Evolutionary conservation across 106 monocot genomes (phyloP), one percentile per base, ranked within the genome.

Genomic region (Platanthera zijinensis): DNA sequence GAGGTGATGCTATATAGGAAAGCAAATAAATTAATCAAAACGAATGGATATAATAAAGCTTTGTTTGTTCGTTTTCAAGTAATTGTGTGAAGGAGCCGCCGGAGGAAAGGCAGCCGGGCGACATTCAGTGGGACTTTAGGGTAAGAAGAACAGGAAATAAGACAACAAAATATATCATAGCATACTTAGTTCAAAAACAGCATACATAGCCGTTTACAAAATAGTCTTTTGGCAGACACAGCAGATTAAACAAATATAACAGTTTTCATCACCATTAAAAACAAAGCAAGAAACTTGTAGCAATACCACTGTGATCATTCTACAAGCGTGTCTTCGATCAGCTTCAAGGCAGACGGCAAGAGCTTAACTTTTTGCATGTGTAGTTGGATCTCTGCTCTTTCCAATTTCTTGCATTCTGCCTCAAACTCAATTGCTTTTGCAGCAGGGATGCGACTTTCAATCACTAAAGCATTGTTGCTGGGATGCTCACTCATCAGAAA

Each of bases 351-450:
- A 48, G 18, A 12, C 51, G 50, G 5, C 7, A 51, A 21, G 21
- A 72, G 50, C 50, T 50, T 51, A 7, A 5, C 4, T 22, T 72
- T 72, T 51, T 22, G 6, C 72, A 46, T 50, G 72, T 72, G 49
- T 51, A 72, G 18, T 51, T 72, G 72, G 51, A 72, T 11, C 72
- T 72, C 50, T 0, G 72, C 22, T 7, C 50, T 51, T 21, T 21
- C 72, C 51, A 72, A 51, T 50, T 50, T 19, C 21, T 51, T 51
- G 21, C 50, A 50, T 10, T 46, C 50, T 51, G 3, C 70, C 39
- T 72, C 51, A n/a, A 72, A 51, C 51, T 22, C 21, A 51, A 21
- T 72, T 51, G 72, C 72, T 72, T 72, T n/a, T 72, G 46, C 51
- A 19, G 10, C 51, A 72, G 49, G 51, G 9, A 72, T 72, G 22